Base-by-base conservation (phyloP, 768 basidiomycete species). In the Podaxis sp. region DNA sequence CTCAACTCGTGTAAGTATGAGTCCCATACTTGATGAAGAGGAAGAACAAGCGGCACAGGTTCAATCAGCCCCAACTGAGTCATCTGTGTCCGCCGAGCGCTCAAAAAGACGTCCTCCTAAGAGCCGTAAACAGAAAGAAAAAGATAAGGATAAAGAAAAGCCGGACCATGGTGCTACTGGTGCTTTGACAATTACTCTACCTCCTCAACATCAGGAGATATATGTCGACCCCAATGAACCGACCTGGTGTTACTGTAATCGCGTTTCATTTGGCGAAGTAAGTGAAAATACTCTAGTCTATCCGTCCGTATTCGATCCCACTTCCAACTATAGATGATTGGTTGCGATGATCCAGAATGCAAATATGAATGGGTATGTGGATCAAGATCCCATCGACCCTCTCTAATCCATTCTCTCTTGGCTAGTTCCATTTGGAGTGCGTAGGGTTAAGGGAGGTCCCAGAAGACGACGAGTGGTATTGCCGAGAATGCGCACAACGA, bases 201-300 rank as follows among this genome's bases (percentile, higher is more conserved):
- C 77, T 46, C 73, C 75, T 5, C 68, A 69, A 38, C 70, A 69
- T 68, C 33, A 67, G 59, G 38, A 60, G 62, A 5, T 49, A 11
- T 46, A 30, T 38, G 44, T 70, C 66, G 79, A 84, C 66, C 77
- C 81, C 37, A 78, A 78, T 64, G 87, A 92, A 71, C 76, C 69
- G 55, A 76, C 84, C 37, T 97, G 92, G 73, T 96, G 95, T 73
- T 89, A 87, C 71, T 96, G 95, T 74, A 81, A 90, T 66, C 81
- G 87, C 65, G 84, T 87, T 36, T 92, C 89, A 20, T 94, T 85
- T 70, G 95, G 94, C 68, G 87, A 89, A 74, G 90, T 90, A 68
- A 64, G 86, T 75, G n/a, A 13, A 63, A 62, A 28, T 49, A 62
- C 56, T 54, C 22, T 5, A 46, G 22, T 24, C 26, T 28, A 8